Evolutionary conservation across 1,284 basidiomycete species (phyloP), one percentile per base, ranked within the genome.

Genomic region (Ustilago curta): DNA sequence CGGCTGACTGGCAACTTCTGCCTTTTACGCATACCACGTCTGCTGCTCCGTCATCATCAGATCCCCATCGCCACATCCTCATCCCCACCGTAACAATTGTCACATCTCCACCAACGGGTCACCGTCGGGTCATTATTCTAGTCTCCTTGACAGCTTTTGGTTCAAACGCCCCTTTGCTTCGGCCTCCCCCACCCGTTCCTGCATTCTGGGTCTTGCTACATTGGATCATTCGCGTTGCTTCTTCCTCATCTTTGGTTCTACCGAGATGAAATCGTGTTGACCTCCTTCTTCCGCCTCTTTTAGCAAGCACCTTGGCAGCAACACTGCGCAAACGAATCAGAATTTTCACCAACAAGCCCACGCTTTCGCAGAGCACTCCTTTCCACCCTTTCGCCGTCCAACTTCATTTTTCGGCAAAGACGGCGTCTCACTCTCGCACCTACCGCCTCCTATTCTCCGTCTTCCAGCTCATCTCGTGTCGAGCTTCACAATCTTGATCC

Each of bases 261-360:
- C 35, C 55, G 59, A 62, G 58, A 69, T 69, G 59, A 69, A 52
- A 32, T 44, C 23, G 50, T 52, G 29, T 45, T 69, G 59, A 61
- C 21, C 35, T 45, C 54, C 44, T 32, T 64, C 44, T 32, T 64
- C 23, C 42, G 32, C 27, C 48, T 64, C 42, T 45, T 52, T 23
- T 39, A 45, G 14, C 32, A 39, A 35, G 14, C 37, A 25, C 25
- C 53, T 56, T 47, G 53, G 53, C 53, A 31, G 29, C 43, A 27
- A 56, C 53, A 14, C 35, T 37, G 35, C 35, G 12, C 14, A 37
- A 14, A 14, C 2, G 16, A 37, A 6, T n/a, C n/a, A n/a, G n/a
- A n/a, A 25, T 19, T 25, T 45, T 29, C 5, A 11, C 3, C 14
- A 32, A 14, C 47, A 50, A 35, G 39, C 54, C 44, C 40, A 45